These are phyloP conservation scores for Mortierella sp. DNA, from an alignment of 371 early-diverging fungal species.

Conservation along the genomic window DNA sequence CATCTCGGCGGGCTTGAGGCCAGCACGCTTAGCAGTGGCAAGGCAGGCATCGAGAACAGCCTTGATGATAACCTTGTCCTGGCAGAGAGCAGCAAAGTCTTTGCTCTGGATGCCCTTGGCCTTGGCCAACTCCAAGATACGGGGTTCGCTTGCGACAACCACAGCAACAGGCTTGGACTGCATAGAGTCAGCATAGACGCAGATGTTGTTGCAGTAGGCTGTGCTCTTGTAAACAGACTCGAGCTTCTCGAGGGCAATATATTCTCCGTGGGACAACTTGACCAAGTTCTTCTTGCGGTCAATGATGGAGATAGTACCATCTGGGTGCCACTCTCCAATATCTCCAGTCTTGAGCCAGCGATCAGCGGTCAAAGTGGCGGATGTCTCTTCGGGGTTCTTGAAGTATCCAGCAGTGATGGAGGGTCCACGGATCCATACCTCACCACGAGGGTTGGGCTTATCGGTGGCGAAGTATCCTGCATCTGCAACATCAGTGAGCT, in stretches of 20 bases:
- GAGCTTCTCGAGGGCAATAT: slow-evolving; percentile 97
- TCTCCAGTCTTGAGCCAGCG: slow-evolving; percentile 98
- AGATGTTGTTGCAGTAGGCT: slow-evolving; percentile 83
- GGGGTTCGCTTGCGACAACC: slow-evolving; percentile 76
- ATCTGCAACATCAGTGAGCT: slow-evolving; percentile 90
- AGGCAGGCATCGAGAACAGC: slow-evolving; percentile 60
- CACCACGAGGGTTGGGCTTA: slow-evolving; percentile 82
- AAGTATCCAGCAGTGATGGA: slow-evolving; percentile 82
- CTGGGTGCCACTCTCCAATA: slow-evolving; percentile 84
- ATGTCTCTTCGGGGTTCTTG: slow-evolving; percentile 81
- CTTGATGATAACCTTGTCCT: slow-evolving; percentile 59
- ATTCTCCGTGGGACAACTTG: slow-evolving; percentile 96
- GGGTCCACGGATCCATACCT: slow-evolving; percentile 91
- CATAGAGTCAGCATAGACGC: slow-evolving; percentile 87
- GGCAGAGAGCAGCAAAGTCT: slow-evolving; percentile 63
- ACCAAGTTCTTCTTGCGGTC: slow-evolving; percentile 92
- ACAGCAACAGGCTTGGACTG: slow-evolving; percentile 78
- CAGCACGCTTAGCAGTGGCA: slow-evolving; percentile 63
- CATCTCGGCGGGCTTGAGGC: slow-evolving; percentile 78
- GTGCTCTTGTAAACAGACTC: slow-evolving; percentile 93
- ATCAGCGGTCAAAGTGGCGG: slow-evolving; percentile 84
- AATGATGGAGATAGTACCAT: slow-evolving; percentile 82
- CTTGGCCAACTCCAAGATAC: slow-evolving; percentile 52
- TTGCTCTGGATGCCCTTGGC: slow-evolving; percentile 39
- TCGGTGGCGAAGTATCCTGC: slow-evolving; percentile 80